Percentiles rank a stretch among this genome's conserved stretches.
Evolutionary conservation across 805 yeast genomes (phyloP).

Genomic region (Metschnikowia colocasiae): DNA sequence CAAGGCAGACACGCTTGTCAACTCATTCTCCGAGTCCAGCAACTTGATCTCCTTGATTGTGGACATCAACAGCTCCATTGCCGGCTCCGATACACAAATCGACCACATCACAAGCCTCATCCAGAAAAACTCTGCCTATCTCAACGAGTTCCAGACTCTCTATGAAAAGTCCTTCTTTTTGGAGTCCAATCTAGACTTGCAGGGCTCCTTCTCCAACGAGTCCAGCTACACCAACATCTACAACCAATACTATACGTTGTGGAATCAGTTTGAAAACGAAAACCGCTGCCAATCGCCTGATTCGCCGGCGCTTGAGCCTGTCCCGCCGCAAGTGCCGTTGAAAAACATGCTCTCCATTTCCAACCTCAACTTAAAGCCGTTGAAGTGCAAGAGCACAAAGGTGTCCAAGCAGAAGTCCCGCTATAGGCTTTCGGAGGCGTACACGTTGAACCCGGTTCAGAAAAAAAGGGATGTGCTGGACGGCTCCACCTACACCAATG

Average conservation of each 20-base stretch:
- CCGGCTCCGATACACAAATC: constrained; percentile 27
- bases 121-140: constrained; percentile 21
- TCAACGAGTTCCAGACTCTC: constrained; percentile 28
- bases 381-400: constrained; percentile 30
- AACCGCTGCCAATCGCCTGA: constrained; percentile 3
- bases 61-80: constrained; percentile 20
- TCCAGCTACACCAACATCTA: constrained; percentile 28
- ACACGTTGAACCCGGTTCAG: constrained; percentile 35
- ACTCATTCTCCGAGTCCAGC: constrained; percentile 23
- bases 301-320: background rate
- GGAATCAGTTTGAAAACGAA: constrained; percentile 16
- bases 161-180: constrained; percentile 31
- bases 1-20: constrained; percentile 24
- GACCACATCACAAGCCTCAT: constrained; percentile 26
- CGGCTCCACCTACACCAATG: constrained; percentile 13
- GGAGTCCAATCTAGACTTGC: constrained; percentile 30
- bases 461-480: constrained; percentile 16
- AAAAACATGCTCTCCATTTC: constrained; percentile 30
- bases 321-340: background rate
- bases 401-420: constrained; percentile 40
- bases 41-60: constrained; percentile 22
- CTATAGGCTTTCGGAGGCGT: constrained; percentile 36
- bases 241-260: constrained; percentile 27
- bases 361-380: constrained; percentile 37
- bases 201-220: constrained; percentile 32